A percentile compares a stretch with the other conserved stretches of the same genome.
Conservation (phyloP, 169 alveolate species). For the Theileria equi region DNA sequence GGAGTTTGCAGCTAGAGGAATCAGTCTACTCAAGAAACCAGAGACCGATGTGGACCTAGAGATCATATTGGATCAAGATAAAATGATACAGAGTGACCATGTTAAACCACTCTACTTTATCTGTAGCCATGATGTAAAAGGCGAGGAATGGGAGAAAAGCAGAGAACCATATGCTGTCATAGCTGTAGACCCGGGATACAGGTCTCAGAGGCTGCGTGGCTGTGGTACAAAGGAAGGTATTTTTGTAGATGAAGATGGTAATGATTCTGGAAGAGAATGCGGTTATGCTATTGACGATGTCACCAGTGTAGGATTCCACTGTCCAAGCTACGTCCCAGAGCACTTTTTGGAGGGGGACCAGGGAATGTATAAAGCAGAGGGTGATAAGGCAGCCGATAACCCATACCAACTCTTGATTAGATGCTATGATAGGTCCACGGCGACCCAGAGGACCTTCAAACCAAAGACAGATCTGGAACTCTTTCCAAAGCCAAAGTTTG, state of each 20-base stretch:
- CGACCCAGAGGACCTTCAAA: background rate
- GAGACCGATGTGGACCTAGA: constrained; percentile 31
- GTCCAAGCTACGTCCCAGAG: constrained; percentile 41
- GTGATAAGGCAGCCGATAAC: background rate
- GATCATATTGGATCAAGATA: constrained; percentile 1
- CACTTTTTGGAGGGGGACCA: constrained; percentile 52
- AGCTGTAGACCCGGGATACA: constrained; percentile 33
- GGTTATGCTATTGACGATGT: constrained; percentile 7
- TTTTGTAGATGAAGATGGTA: constrained; percentile 17
- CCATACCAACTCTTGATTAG: constrained; percentile 32
- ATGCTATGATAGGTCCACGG: constrained; percentile 25
- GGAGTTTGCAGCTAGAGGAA: constrained; percentile 26
- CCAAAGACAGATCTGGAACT: background rate
- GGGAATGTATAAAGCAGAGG: constrained; percentile 1
- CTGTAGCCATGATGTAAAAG: constrained; percentile 1
- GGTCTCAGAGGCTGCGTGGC: constrained; percentile 7
- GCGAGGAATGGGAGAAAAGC: background rate
- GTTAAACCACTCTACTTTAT: constrained; percentile 33
- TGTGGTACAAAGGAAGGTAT: constrained; percentile 50
- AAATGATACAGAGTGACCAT: constrained; percentile 11
- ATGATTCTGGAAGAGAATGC: background rate
- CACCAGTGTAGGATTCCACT: constrained; percentile 17
- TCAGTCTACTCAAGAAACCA: constrained; percentile 31
- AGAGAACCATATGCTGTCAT: constrained; percentile 11
- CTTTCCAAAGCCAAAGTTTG: background rate